Percentiles rank a stretch among this genome's conserved stretches.
Evolutionary conservation across 2,329 filamentous ascomycete genomes (phyloP).

Genomic region (Sporothrix phasma): DNA sequence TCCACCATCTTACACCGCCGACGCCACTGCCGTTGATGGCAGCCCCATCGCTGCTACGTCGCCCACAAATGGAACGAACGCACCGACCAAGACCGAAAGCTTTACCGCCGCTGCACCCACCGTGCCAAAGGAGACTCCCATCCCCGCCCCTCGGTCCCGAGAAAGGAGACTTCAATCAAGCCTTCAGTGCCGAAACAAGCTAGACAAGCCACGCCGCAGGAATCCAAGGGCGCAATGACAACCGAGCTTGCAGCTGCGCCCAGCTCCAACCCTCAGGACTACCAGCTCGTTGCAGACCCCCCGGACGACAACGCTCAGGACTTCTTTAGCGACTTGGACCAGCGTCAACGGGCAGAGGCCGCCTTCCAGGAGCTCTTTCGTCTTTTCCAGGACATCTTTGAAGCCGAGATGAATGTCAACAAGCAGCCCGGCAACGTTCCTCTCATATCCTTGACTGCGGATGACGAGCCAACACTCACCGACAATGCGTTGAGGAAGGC

Average conservation of each 20-base stretch:
- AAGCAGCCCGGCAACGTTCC: slow-evolving; percentile 45
- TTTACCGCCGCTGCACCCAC: not conserved
- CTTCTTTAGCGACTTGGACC: slow-evolving; percentile 57
- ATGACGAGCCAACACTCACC: slow-evolving; percentile 57
- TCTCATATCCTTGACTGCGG: slow-evolving; percentile 43
- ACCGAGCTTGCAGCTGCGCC: slow-evolving; percentile 37
- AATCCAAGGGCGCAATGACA: slow-evolving; percentile 29
- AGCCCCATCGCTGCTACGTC: not conserved
- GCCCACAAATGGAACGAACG: not conserved
- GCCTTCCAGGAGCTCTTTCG: slow-evolving; percentile 61
- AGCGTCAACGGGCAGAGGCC: slow-evolving; percentile 69
- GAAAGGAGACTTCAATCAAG: not conserved
- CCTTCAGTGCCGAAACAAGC: not conserved
- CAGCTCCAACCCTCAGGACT: slow-evolving; percentile 44
- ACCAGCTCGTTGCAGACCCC: slow-evolving; percentile 37
- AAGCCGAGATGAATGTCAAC: slow-evolving; percentile 62
- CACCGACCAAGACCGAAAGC: not conserved
- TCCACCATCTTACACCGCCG: slow-evolving; percentile 1
- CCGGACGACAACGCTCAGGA: slow-evolving; percentile 45
- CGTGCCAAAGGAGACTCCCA: not conserved
- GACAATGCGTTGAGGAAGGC: slow-evolving; percentile 58
- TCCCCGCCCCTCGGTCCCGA: not conserved
- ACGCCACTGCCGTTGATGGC: not conserved
- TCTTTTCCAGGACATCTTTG: slow-evolving; percentile 62
- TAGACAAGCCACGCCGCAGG: slow-evolving; percentile 18